These are phyloP conservation scores for Bipolaris gigantea DNA, from an alignment of 2,329 filamentous ascomycete genomes.

Conservation along the genomic window DNA sequence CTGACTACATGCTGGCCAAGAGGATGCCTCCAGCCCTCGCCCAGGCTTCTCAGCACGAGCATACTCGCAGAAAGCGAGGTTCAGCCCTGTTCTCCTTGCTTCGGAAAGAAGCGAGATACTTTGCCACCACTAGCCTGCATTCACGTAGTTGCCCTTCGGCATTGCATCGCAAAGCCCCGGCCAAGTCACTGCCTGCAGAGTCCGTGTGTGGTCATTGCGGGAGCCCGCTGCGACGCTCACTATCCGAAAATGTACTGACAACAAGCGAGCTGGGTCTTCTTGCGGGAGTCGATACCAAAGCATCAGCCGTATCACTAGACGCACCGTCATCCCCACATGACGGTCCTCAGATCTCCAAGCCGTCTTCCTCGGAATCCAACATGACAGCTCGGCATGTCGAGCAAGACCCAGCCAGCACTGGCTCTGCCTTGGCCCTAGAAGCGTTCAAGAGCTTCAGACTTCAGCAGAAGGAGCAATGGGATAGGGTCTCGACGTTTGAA, in stretches of 20 bases:
- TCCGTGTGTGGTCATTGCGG: conserved; percentile 45
- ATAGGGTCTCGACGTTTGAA: conserved; percentile 37
- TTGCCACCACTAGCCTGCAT: neutral
- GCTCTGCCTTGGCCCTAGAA: conserved; percentile 30
- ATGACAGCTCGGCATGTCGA: conserved; percentile 12
- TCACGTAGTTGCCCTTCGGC: conserved; percentile 24
- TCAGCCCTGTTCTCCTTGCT: conserved; percentile 40
- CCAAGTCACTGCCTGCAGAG: conserved; percentile 28
- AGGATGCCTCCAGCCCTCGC: conserved; percentile 20
- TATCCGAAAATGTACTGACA: conserved; percentile 46
- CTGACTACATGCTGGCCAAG: conserved; percentile 23
- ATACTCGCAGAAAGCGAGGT: conserved; percentile 32
- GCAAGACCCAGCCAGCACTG: conserved; percentile 24
- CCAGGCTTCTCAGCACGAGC: conserved; percentile 18
- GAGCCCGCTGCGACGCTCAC: conserved; percentile 42
- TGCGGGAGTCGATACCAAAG: conserved; percentile 6
- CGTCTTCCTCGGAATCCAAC: conserved; percentile 10
- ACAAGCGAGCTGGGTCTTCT: conserved; percentile 44
- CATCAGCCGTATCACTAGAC: conserved; percentile 22
- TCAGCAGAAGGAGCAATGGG: conserved; percentile 38
- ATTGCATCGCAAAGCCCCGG: conserved; percentile 28
- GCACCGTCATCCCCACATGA: conserved; percentile 19
- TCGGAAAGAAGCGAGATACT: conserved; percentile 35
- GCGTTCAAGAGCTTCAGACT: conserved; percentile 29
- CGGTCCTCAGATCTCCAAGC: conserved; percentile 7